Percentiles rank a stretch among this genome's conserved stretches.
These are phyloP conservation scores for Vitellaria paradoxa DNA, from an alignment of 179 eudicot species.

Conservation along the genomic window DNA sequence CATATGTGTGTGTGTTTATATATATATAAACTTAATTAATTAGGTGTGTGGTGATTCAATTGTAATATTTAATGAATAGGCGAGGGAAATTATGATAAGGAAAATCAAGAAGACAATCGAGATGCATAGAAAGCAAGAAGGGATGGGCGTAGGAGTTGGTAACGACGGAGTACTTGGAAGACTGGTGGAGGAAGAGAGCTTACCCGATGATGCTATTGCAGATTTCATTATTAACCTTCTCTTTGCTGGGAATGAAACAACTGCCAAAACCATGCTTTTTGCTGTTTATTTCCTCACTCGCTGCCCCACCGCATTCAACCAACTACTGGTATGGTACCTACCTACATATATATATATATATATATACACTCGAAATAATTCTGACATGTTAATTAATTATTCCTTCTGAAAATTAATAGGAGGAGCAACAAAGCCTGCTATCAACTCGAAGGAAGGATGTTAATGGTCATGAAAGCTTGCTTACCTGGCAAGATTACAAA, in stretches of 20 bases:
- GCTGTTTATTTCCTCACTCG: conserved; percentile 52
- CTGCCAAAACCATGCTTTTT: conserved; percentile 58
- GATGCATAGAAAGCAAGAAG: conserved; percentile 14
- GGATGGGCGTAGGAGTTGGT: background rate
- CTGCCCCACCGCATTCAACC: conserved; percentile 37
- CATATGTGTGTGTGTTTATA: too few relatives aligned
- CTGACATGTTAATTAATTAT: background rate
- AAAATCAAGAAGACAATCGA: conserved; percentile 40
- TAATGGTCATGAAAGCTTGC: conserved; percentile 28
- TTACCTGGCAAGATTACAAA: conserved; percentile 53
- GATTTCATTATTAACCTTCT: conserved; percentile 55
- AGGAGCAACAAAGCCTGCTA: conserved; percentile 39
- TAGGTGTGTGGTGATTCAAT: too few relatives aligned
- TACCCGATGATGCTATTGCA: conserved; percentile 34
- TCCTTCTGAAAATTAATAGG: conserved; percentile 22
- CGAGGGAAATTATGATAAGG: conserved; percentile 40
- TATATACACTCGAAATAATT: background rate
- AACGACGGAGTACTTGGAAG: conserved; percentile 39
- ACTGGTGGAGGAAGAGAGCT: conserved; percentile 44
- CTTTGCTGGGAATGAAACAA: conserved; percentile 60
- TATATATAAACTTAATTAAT: too few relatives aligned
- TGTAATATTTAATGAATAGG: conserved; percentile 23
- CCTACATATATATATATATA: background rate
- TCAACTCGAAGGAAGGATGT: conserved; percentile 10
- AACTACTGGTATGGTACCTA: conserved; percentile 32